A percentile compares a stretch with the other conserved stretches of the same genome.
phyloP scores from a whole-genome alignment of 106 monocot species.

The Dioscorea dumetorum region DNA sequence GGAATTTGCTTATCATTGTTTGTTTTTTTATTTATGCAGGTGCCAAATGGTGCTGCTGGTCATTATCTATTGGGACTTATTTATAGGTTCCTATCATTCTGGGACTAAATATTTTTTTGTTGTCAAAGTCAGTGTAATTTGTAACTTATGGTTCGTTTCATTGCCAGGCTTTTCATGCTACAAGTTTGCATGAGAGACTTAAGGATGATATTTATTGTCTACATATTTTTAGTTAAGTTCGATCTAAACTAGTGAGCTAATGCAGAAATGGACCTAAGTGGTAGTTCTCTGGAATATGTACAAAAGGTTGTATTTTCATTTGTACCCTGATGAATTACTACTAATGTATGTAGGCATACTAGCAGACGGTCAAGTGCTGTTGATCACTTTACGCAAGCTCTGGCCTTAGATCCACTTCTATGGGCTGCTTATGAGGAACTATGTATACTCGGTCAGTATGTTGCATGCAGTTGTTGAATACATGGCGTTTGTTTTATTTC shows the following conservation, averaged over 20 bases:
- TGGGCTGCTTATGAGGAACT: conserved; percentile 98
- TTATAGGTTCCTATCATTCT: conserved; percentile 52
- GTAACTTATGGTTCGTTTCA: too few species aligned
- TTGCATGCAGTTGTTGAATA: background rate
- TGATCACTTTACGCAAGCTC: conserved; percentile 77
- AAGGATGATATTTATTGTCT: too few species aligned
- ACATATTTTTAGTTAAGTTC: too few species aligned
- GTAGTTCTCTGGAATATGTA: too few species aligned
- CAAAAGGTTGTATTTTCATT: too few species aligned
- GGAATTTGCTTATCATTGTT: background rate
- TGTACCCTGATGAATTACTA: too few species aligned
- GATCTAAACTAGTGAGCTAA: too few species aligned
- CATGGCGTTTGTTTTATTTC: background rate
- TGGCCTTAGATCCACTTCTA: conserved; percentile 84
- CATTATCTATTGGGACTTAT: conserved; percentile 93
- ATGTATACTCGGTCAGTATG: conserved; percentile 62
- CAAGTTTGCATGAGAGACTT: too few species aligned
- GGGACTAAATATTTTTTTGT: too few species aligned
- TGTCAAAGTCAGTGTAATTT: too few species aligned
- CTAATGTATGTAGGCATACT: conserved; percentile 45
- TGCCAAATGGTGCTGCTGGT: conserved; percentile 95
- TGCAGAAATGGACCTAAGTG: too few species aligned
- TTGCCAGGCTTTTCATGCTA: too few species aligned
- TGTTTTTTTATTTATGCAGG: conserved; percentile 30
- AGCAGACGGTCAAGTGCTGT: conserved; percentile 62